These are phyloP conservation scores for Plasmodium chabaudi DNA, from an alignment of 169 alveolate species.

Conservation along the genomic window DNA sequence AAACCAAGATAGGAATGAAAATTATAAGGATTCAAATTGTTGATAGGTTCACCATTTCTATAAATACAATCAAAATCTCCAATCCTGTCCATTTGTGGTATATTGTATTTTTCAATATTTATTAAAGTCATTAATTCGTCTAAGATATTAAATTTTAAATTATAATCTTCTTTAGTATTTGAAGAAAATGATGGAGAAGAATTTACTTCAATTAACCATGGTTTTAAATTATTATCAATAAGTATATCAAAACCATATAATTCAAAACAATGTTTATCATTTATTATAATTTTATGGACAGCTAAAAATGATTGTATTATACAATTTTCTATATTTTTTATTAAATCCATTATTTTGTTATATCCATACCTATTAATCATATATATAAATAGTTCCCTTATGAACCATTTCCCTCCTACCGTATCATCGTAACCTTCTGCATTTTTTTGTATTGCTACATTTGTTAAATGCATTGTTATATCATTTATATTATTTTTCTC, in stretches of 20 bases:
- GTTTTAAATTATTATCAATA: slow-evolving; percentile 92
- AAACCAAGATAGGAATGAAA: slow-evolving; percentile 39
- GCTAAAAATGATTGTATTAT: slow-evolving; percentile 91
- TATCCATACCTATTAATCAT: slow-evolving; percentile 63
- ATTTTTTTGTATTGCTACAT: slow-evolving; percentile 92
- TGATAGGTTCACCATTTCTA: slow-evolving; percentile 25
- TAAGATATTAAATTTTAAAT: slow-evolving; percentile 89
- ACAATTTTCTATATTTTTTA: slow-evolving; percentile 92
- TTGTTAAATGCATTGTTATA: slow-evolving; percentile 90
- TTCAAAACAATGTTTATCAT: slow-evolving; percentile 92
- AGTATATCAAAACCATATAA: slow-evolving; percentile 96
- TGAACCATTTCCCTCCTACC: slow-evolving; percentile 92
- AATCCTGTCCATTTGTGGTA: slow-evolving; percentile 26
- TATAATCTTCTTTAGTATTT: slow-evolving; percentile 91
- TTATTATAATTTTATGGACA: slow-evolving; percentile 89
- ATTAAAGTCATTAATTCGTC: slow-evolving; percentile 93
- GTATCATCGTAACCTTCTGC: slow-evolving; percentile 91
- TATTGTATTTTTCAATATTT: slow-evolving; percentile 90
- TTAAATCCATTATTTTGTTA: slow-evolving; percentile 55
- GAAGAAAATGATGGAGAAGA: slow-evolving; percentile 94
- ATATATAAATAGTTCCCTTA: slow-evolving; percentile 84
- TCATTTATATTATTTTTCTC: slow-evolving; percentile 76
- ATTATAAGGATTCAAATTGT: slow-evolving; percentile 4
- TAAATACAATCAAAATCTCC: slow-evolving; percentile 73
- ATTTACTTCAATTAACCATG: slow-evolving; percentile 97